Conservation (phyloP, 2,329 filamentous ascomycete genomes). For the Sporothrix pallida region DNA sequence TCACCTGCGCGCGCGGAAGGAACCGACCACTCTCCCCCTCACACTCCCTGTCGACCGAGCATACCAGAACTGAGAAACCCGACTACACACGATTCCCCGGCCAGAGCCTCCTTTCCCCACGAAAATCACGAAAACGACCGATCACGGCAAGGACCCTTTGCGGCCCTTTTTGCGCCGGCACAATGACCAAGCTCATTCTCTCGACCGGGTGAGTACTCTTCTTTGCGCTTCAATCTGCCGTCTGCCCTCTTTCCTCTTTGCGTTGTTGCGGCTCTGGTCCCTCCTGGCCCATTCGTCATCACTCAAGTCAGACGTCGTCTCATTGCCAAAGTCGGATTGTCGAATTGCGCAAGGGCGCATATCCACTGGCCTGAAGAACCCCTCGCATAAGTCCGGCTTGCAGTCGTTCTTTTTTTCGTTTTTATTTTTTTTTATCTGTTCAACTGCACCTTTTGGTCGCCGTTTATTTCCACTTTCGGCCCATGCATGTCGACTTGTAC, state of each 20-base stretch:
- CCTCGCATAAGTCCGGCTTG: too few species aligned
- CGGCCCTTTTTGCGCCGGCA: conserved; percentile 6
- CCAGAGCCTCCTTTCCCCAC: neutral
- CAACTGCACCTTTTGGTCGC: neutral
- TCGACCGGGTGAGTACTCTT: conserved; percentile 31
- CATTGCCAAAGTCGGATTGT: too few species aligned
- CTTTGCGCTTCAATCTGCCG: neutral
- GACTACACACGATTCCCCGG: neutral
- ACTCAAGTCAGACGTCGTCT: too few species aligned
- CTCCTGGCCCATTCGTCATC: too few species aligned
- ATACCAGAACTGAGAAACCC: neutral
- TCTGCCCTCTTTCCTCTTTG: neutral
- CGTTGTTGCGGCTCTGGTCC: neutral
- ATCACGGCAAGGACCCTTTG: conserved; percentile 20
- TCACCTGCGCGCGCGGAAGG: conserved; percentile 17
- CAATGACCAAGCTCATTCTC: conserved; percentile 34
- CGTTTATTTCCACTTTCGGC: neutral
- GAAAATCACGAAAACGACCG: neutral
- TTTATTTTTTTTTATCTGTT: neutral
- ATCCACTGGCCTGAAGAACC: too few species aligned
- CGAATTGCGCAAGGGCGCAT: too few species aligned
- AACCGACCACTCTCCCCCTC: neutral
- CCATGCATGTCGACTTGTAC: neutral
- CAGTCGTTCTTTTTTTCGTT: too few species aligned
- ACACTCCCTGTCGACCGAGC: too few species aligned